A percentile compares a stretch with the other conserved stretches of the same genome.
These are phyloP conservation scores for Daedalea quercina DNA, from an alignment of 768 basidiomycete species.

Conservation along the genomic window DNA sequence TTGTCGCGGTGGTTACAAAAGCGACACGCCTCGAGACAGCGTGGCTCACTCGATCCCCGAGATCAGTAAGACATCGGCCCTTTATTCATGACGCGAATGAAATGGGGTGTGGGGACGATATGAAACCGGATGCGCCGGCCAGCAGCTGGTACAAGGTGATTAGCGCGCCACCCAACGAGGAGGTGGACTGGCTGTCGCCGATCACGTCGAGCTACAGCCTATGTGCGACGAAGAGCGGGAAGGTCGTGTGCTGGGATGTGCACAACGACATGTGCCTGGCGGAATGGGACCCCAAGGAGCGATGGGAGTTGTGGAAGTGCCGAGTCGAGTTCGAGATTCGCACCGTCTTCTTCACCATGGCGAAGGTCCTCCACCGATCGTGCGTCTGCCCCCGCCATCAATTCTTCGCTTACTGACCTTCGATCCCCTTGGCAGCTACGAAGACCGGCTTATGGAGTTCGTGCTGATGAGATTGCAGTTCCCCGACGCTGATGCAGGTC, in stretches of 20 bases:
- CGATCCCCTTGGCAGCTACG: slow-evolving; percentile 19
- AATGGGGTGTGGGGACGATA: neutral
- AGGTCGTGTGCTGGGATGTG: slow-evolving; percentile 75
- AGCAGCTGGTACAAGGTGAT: slow-evolving; percentile 63
- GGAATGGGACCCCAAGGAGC: slow-evolving; percentile 56
- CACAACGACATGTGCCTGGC: slow-evolving; percentile 53
- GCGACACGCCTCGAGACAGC: slow-evolving; percentile 55
- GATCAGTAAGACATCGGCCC: slow-evolving; percentile 34
- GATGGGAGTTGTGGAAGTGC: slow-evolving; percentile 76
- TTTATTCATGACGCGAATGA: slow-evolving; percentile 15
- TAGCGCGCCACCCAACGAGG: slow-evolving; percentile 57
- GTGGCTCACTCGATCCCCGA: slow-evolving; percentile 55
- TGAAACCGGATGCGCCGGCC: slow-evolving; percentile 15
- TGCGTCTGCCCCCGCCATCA: slow-evolving; percentile 4
- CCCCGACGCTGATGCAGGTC: slow-evolving; percentile 26
- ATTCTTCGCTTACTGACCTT: neutral
- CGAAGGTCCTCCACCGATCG: slow-evolving; percentile 39
- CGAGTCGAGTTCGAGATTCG: slow-evolving; percentile 68
- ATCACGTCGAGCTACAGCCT: slow-evolving; percentile 71
- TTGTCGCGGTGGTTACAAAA: slow-evolving; percentile 57
- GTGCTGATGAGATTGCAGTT: slow-evolving; percentile 64
- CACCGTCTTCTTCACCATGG: slow-evolving; percentile 73
- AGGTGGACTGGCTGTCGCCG: slow-evolving; percentile 72
- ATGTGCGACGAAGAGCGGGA: slow-evolving; percentile 72
- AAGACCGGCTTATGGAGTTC: slow-evolving; percentile 63